Evolutionary conservation across 257 asterid genomes (phyloP), one percentile per base, ranked within the genome.

Genomic region (Lithospermum erythrorhizon): DNA sequence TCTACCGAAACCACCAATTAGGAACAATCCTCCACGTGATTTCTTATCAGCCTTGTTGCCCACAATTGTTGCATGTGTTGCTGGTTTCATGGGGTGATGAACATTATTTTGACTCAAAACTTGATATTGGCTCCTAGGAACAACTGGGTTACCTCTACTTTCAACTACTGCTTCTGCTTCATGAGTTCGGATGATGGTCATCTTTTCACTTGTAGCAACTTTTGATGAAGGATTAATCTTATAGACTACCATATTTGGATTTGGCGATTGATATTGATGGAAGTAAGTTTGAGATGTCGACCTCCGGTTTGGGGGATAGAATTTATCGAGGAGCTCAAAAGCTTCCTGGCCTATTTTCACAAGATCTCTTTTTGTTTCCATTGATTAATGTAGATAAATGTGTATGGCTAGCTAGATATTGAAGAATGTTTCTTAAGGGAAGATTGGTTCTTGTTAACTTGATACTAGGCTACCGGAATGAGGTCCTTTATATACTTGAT

Each of bases 331-430:
- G 22, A 75, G n/a, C 11, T 22, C 11, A 32, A 75, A 78, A 13
- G 59, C 63, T 57, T 80, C 82, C 48, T 32, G 20, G n/a, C 67
- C 71, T 61, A 10, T 54, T 61, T 47, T 66, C 13, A 20, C 17
- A 49, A 81, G 24, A n/a, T 73, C 82, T 51, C 60, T 61, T 65
- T 64, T 74, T 10, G 60, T 62, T 64, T 72, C 79, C 91, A 83
- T 81, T 63, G 66, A 41, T 41, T 11, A 14, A 13, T 32, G 9
- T 32, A 6, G 45, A 32, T 32, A 6, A 32, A 32, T 32, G 49
- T 8, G 47, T 35, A 3, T 35, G 15, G 47, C 14, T 35, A 35
- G 15, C 15, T 35, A 32, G 41, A 3, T 27, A 5, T 0, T 27
- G 32, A 27, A 7, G 41, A 11, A 35, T 41, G 49, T 41, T 37